These are phyloP conservation scores for Geranomyces variabilis DNA, from an alignment of 192 early-diverging fungal species.

Conservation along the genomic window DNA sequence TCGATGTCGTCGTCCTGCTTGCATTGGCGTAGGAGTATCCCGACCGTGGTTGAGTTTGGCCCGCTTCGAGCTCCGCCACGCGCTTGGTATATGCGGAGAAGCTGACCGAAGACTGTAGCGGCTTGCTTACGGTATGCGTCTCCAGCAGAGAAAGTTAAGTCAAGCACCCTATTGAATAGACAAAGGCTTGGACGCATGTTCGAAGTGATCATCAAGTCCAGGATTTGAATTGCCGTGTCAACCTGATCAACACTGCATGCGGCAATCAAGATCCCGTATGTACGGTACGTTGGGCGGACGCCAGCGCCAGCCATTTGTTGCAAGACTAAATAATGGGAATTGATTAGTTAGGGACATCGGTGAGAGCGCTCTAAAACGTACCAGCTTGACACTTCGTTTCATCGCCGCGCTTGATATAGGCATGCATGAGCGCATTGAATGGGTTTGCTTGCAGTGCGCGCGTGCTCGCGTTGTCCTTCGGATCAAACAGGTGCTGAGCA, in stretches of 20 bases:
- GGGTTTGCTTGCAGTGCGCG: slow-evolving; percentile 3
- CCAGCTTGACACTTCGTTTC: background rate
- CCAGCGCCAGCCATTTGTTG: slow-evolving; percentile 11
- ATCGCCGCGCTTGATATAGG: slow-evolving; percentile 1
- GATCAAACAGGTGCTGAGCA: background rate
- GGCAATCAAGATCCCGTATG: slow-evolving; percentile 19
- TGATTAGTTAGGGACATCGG: background rate
- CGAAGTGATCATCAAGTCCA: slow-evolving; percentile 11
- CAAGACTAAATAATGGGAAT: slow-evolving; percentile 4
- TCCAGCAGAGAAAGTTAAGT: slow-evolving; percentile 5
- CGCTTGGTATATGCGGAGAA: slow-evolving; percentile 13
- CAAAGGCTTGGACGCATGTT: slow-evolving; percentile 17
- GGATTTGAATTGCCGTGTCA: slow-evolving; percentile 4
- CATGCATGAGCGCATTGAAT: slow-evolving; percentile 25
- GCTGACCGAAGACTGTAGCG: background rate
- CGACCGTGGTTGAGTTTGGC: slow-evolving; percentile 21
- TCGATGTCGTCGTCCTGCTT: slow-evolving; percentile 9
- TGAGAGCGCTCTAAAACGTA: background rate
- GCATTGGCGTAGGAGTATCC: slow-evolving; percentile 27
- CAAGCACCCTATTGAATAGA: slow-evolving; percentile 19
- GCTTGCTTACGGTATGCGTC: slow-evolving; percentile 1
- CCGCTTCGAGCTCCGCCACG: slow-evolving; percentile 8
- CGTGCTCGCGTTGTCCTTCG: too few relatives aligned
- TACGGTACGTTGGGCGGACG: slow-evolving; percentile 14
- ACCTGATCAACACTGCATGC: slow-evolving; percentile 7